Conservation (phyloP, 805 yeast genomes). For the Kodamaea hsintzibuensis region DNA sequence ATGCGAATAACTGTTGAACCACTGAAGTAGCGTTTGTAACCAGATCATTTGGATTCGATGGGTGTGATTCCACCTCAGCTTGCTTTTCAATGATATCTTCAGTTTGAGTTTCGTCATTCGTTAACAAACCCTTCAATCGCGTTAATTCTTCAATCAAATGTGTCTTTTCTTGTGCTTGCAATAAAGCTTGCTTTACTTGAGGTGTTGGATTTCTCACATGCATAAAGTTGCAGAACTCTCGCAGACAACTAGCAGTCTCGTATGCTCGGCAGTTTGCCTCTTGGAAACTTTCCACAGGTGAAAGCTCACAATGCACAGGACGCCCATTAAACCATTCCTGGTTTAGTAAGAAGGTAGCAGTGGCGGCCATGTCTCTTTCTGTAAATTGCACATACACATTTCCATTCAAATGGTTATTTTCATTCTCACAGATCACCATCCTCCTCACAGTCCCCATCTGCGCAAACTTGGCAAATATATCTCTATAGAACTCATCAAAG, state of each 20-base stretch:
- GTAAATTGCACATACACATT: conserved; percentile 74
- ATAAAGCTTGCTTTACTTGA: conserved; percentile 42
- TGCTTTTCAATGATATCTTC: neutral
- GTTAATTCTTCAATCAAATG: conserved; percentile 18
- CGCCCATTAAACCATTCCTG: conserved; percentile 78
- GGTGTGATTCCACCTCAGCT: neutral
- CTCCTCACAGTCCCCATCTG: conserved; percentile 54
- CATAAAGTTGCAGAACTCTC: conserved; percentile 85
- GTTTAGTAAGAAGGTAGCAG: conserved; percentile 63
- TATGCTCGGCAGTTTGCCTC: conserved; percentile 79
- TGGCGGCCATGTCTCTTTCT: conserved; percentile 55
- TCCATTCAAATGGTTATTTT: conserved; percentile 79
- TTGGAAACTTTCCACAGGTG: conserved; percentile 68
- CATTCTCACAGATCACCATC: conserved; percentile 78
- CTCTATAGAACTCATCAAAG: conserved; percentile 67
- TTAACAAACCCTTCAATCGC: conserved; percentile 3
- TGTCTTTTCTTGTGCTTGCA: conserved; percentile 38
- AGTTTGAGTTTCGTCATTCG: neutral
- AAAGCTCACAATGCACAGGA: conserved; percentile 78
- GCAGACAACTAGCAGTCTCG: conserved; percentile 61
- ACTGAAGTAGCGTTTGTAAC: conserved; percentile 14
- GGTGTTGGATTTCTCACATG: conserved; percentile 64
- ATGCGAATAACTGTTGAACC: conserved; percentile 20
- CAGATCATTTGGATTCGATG: neutral
- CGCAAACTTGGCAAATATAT: conserved; percentile 64